Conservation (phyloP, 176 grass and related monocot genomes). For the Musa troglodytarum region DNA sequence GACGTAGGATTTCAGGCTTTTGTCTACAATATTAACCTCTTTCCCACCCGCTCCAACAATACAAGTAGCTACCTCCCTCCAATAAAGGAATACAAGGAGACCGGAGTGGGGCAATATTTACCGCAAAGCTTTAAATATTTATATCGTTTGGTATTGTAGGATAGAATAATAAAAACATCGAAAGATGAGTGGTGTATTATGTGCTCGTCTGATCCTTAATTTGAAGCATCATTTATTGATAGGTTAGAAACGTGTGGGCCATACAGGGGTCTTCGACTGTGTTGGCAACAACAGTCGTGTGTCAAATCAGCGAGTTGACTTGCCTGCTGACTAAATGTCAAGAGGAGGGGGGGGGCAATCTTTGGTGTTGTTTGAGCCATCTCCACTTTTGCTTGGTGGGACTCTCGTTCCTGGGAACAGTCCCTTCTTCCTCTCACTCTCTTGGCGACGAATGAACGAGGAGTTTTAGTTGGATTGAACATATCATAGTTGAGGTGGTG, state of each 20-base stretch:
- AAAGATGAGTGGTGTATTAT: too few relatives aligned
- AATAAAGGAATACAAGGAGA: neutral
- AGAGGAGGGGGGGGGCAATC: neutral
- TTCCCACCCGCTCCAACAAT: neutral
- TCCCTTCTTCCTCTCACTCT: neutral
- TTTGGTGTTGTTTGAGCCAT: neutral
- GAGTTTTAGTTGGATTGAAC: too few relatives aligned
- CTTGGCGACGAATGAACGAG: too few relatives aligned
- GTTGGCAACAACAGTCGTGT: conserved; percentile 12
- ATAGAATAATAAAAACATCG: too few relatives aligned
- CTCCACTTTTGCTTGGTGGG: neutral
- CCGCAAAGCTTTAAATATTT: too few relatives aligned
- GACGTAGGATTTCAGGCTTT: neutral
- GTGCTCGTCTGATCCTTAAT: too few relatives aligned
- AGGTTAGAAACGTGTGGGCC: neutral
- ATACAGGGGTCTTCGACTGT: neutral
- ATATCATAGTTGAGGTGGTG: too few relatives aligned
- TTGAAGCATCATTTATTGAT: neutral
- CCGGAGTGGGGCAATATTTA: neutral
- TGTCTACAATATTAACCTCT: neutral
- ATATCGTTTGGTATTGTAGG: too few relatives aligned
- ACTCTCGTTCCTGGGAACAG: neutral
- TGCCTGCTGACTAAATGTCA: neutral
- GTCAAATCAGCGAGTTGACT: conserved; percentile 20
- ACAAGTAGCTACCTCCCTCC: neutral